These are phyloP conservation scores for Pseudocercospora vitis DNA, from an alignment of 2,329 filamentous ascomycete genomes.

Conservation along the genomic window DNA sequence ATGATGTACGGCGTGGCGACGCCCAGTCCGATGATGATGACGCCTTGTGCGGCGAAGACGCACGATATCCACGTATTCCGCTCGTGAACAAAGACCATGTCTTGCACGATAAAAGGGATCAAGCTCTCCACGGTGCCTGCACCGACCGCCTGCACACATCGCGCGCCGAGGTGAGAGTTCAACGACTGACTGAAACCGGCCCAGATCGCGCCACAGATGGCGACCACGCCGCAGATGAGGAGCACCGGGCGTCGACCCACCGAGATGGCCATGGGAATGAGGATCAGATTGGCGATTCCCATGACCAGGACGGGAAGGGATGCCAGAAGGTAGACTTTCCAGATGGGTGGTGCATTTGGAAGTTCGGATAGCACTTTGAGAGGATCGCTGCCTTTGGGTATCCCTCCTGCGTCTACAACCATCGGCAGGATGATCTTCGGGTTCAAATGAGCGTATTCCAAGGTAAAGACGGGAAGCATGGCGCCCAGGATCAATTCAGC, in stretches of 20 bases:
- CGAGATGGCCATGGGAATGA: slow-evolving; percentile 35
- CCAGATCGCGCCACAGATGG: slow-evolving; percentile 33
- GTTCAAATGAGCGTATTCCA: slow-evolving; percentile 31
- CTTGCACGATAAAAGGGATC: slow-evolving; percentile 36
- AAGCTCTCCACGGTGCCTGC: slow-evolving; percentile 37
- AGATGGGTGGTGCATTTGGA: slow-evolving; percentile 32
- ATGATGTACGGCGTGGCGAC: slow-evolving; percentile 35
- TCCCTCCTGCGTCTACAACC: slow-evolving; percentile 14
- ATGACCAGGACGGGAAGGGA: slow-evolving; percentile 36
- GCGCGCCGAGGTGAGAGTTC: slow-evolving; percentile 31
- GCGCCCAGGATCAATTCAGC: slow-evolving; percentile 36
- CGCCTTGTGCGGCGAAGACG: slow-evolving; percentile 33
- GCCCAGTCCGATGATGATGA: slow-evolving; percentile 35
- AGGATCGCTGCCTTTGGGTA: slow-evolving; percentile 26
- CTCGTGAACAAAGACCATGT: slow-evolving; percentile 34
- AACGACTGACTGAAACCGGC: slow-evolving; percentile 32
- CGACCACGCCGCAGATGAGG: slow-evolving; percentile 30
- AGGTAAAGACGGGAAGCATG: slow-evolving; percentile 35
- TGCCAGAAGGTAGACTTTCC: slow-evolving; percentile 34
- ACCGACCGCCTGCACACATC: slow-evolving; percentile 34
- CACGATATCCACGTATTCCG: slow-evolving; percentile 35
- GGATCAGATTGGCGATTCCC: slow-evolving; percentile 32
- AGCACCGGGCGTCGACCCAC: slow-evolving; percentile 33
- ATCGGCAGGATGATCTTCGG: slow-evolving; percentile 19
- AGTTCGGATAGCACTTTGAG: slow-evolving; percentile 24